Evolutionary conservation across 2,329 filamentous ascomycete genomes (phyloP).

Genomic region (Claviceps sorghi): DNA sequence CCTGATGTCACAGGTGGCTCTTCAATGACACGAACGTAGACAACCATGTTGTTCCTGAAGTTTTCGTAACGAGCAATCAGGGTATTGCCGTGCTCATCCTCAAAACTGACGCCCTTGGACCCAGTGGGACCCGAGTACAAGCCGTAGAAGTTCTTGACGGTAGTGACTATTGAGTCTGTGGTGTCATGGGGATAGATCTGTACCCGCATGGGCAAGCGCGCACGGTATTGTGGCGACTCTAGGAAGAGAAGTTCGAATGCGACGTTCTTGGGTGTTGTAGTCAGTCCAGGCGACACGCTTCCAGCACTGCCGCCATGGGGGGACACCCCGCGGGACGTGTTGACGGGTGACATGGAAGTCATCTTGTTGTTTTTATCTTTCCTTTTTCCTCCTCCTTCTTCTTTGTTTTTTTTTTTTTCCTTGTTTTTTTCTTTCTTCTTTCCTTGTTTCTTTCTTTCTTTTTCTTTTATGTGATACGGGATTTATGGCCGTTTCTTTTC

Average conservation of each 20-base stretch:
- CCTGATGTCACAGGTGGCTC: slow-evolving; percentile 32
- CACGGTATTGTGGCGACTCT: slow-evolving; percentile 52
- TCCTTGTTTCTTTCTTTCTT: neutral
- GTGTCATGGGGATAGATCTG: slow-evolving; percentile 93
- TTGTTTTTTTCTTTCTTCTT: too few relatives aligned
- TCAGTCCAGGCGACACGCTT: slow-evolving; percentile 32
- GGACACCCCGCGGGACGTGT: slow-evolving; percentile 19
- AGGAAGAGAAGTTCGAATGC: slow-evolving; percentile 63
- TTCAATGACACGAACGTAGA: slow-evolving; percentile 78
- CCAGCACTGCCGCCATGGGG: slow-evolving; percentile 29
- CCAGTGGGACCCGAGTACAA: slow-evolving; percentile 62
- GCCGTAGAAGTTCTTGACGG: slow-evolving; percentile 98
- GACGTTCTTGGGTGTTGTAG: slow-evolving; percentile 52
- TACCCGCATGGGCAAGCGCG: slow-evolving; percentile 69
- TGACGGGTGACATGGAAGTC: slow-evolving; percentile 33
- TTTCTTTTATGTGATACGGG: too few relatives aligned
- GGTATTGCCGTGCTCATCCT: slow-evolving; percentile 76
- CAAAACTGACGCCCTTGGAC: slow-evolving; percentile 80
- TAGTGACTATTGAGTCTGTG: slow-evolving; percentile 93
- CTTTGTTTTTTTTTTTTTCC: neutral
- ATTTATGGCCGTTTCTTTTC: neutral
- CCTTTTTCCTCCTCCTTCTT: too few relatives aligned
- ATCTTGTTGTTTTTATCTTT: slow-evolving; percentile 16
- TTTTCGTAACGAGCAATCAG: slow-evolving; percentile 96
- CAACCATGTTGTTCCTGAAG: slow-evolving; percentile 79